Conservation (phyloP, 441 rosid genomes). For the Omphalea diandra region DNA sequence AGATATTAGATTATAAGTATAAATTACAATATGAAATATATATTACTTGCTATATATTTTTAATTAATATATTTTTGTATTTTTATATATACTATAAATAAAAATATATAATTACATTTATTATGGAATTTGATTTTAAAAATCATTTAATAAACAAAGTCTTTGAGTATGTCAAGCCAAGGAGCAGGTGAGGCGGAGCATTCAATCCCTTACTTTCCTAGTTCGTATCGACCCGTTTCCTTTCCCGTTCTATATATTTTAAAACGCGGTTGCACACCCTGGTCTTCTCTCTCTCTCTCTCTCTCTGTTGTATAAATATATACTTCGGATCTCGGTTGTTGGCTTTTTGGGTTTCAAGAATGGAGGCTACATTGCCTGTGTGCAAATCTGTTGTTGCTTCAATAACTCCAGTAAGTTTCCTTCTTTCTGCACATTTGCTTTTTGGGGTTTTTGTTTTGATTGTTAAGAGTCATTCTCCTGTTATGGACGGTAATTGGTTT, state of each 20-base stretch:
- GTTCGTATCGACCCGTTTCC: constrained; percentile 39
- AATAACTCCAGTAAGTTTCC: constrained; percentile 50
- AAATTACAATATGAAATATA: too few relatives aligned
- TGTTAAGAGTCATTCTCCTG: not conserved
- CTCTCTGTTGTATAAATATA: too few relatives aligned
- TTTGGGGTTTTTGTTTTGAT: constrained; percentile 1
- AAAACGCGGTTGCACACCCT: not conserved
- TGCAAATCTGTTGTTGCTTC: constrained; percentile 47
- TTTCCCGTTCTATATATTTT: not conserved
- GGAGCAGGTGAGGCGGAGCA: constrained; percentile 40
- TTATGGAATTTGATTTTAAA: too few relatives aligned
- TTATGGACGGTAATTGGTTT: not conserved
- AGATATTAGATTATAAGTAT: too few relatives aligned
- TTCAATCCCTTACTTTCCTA: constrained; percentile 37
- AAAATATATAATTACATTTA: too few relatives aligned
- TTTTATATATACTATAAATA: too few relatives aligned
- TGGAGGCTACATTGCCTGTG: constrained; percentile 65
- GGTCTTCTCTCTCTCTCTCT: not conserved
- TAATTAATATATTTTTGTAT: too few relatives aligned
- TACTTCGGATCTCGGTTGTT: constrained; percentile 12
- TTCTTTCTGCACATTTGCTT: constrained; percentile 10
- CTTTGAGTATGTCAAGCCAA: too few relatives aligned
- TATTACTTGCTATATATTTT: too few relatives aligned
- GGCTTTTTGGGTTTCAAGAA: constrained; percentile 29
- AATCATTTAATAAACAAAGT: too few relatives aligned